Conservation (phyloP, 768 basidiomycete species). For the Xanthoconium purpureum region DNA sequence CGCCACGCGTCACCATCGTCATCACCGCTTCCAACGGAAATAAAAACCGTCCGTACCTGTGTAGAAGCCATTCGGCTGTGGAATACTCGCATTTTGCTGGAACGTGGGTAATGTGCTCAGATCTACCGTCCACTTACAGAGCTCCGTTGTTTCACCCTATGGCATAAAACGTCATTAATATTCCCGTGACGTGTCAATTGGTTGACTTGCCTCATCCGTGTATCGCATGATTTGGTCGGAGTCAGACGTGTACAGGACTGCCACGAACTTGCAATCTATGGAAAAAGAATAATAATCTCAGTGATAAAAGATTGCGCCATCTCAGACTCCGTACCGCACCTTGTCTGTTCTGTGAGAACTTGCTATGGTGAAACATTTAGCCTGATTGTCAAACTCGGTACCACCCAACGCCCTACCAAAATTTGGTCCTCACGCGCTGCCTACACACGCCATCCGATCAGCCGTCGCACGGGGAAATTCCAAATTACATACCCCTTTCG, state of each 20-base stretch:
- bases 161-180: slow-evolving; percentile 23
- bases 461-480: slow-evolving; percentile 15
- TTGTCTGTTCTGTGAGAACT: slow-evolving; percentile 60
- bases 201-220: slow-evolving; percentile 67
- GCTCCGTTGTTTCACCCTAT: slow-evolving; percentile 64
- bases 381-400: slow-evolving; percentile 2
- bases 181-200: slow-evolving; percentile 14
- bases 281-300: neutral
- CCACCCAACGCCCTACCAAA: slow-evolving; percentile 54
- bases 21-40: neutral
- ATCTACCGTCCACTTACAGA: slow-evolving; percentile 89
- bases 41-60: slow-evolving; percentile 49
- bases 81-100: slow-evolving; percentile 61
- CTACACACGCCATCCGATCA: slow-evolving; percentile 36
- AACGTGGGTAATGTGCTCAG: slow-evolving; percentile 75
- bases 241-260: slow-evolving; percentile 78
- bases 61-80: slow-evolving; percentile 66
- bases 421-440: slow-evolving; percentile 78
- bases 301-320: neutral
- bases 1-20: neutral
- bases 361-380: slow-evolving; percentile 41
- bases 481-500: slow-evolving; percentile 64
- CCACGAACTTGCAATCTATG: slow-evolving; percentile 74
- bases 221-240: slow-evolving; percentile 76
- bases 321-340: slow-evolving; percentile 42